These are phyloP conservation scores for Grosmannia huntii DNA, from an alignment of 2,329 filamentous ascomycete genomes.

Conservation along the genomic window DNA sequence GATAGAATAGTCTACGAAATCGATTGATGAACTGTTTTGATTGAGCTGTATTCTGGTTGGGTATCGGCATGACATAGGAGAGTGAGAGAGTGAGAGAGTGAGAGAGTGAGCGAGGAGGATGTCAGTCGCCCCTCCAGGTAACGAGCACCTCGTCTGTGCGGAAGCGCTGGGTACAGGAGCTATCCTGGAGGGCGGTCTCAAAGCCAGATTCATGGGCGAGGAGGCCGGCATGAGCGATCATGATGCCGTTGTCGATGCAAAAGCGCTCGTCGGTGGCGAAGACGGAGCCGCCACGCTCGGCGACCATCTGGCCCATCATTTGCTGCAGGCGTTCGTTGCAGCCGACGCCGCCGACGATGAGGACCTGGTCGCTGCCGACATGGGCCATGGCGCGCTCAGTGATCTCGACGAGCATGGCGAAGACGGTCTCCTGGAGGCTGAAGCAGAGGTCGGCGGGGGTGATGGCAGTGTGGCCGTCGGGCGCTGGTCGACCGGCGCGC, in stretches of 20 bases:
- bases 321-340: constrained; percentile 90
- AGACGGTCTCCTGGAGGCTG: constrained; percentile 88
- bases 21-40: neutral
- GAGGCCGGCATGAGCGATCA: constrained; percentile 95
- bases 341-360: constrained; percentile 91
- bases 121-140: constrained; percentile 56
- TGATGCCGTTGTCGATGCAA: constrained; percentile 98
- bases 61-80: neutral
- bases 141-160: constrained; percentile 72
- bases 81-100: neutral
- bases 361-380: constrained; percentile 77
- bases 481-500: constrained; percentile 27
- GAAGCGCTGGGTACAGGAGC: constrained; percentile 73
- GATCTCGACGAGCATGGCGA: constrained; percentile 95
- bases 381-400: constrained; percentile 98
- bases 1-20: neutral
- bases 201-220: constrained; percentile 75
- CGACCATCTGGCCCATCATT: constrained; percentile 97
- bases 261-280: constrained; percentile 95
- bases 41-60: neutral
- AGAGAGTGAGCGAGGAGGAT: neutral
- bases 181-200: constrained; percentile 62
- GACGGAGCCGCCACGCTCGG: constrained; percentile 75
- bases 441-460: constrained; percentile 85
- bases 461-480: constrained; percentile 49